Evolutionary conservation across 805 yeast genomes (phyloP).

Genomic region (Kodamaea nitidulidarum): DNA sequence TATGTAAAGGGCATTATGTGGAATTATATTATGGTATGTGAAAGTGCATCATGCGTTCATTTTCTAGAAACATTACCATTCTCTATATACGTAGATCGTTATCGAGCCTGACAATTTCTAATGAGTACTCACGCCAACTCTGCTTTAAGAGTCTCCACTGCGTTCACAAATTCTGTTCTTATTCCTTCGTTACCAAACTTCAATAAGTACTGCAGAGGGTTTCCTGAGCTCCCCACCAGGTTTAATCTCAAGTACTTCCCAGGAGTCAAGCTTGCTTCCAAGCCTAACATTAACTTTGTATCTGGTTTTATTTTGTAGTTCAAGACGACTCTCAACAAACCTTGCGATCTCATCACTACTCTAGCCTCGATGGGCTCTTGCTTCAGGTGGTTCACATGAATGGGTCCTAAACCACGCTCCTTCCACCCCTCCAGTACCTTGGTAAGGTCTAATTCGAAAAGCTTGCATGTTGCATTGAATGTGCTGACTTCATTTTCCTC

Average conservation of each 20-base stretch:
- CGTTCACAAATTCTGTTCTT: constrained; percentile 55
- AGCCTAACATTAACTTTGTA: constrained; percentile 68
- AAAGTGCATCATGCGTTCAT: no score
- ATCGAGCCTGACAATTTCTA: no score
- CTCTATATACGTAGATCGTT: not conserved
- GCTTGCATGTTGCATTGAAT: constrained; percentile 68
- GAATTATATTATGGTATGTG: no score
- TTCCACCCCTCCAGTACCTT: constrained; percentile 82
- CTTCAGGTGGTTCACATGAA: constrained; percentile 66
- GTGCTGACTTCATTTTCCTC: constrained; percentile 80
- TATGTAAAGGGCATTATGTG: no score
- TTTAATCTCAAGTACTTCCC: constrained; percentile 80
- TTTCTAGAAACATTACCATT: no score
- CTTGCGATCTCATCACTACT: constrained; percentile 87
- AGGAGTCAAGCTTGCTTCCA: constrained; percentile 78
- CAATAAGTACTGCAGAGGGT: constrained; percentile 80
- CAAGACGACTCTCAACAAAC: constrained; percentile 74
- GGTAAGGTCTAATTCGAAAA: constrained; percentile 69
- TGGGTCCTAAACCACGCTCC: constrained; percentile 85
- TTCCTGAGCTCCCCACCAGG: constrained; percentile 54
- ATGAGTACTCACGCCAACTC: constrained; percentile 6
- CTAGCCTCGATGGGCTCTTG: constrained; percentile 47
- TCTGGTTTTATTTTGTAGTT: constrained; percentile 65
- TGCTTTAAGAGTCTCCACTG: constrained; percentile 36
- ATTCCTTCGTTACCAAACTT: constrained; percentile 62